A percentile compares a stretch with the other conserved stretches of the same genome.
These are phyloP conservation scores for Amylostereum areolatum DNA, from an alignment of 1,284 basidiomycete genomes.

Conservation along the genomic window DNA sequence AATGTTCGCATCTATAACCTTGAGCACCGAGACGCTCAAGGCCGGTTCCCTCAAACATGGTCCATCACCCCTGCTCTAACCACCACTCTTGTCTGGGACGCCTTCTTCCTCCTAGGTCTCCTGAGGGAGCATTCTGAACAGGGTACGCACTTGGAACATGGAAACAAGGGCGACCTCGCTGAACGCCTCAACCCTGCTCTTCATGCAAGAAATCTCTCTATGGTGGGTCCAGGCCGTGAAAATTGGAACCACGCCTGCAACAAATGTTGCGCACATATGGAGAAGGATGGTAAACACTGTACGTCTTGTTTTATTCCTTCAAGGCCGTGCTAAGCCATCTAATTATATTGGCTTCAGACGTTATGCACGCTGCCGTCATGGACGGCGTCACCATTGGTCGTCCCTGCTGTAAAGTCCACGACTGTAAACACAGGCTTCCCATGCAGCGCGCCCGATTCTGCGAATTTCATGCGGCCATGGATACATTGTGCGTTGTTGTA, in stretches of 20 bases:
- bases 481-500: constrained; percentile 10
- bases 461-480: constrained; percentile 6
- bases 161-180: not conserved
- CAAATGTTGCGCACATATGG: not conserved
- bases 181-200: not conserved
- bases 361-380: constrained; percentile 16
- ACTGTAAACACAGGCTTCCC: constrained; percentile 14
- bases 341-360: not conserved
- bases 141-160: not conserved
- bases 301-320: not conserved
- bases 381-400: constrained; percentile 27
- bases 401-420: constrained; percentile 23
- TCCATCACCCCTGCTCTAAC: not conserved
- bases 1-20: not conserved
- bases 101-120: not conserved
- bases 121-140: not conserved
- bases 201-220: not conserved
- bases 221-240: not conserved
- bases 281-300: not conserved
- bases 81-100: not conserved
- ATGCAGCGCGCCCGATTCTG: constrained; percentile 16
- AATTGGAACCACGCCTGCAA: constrained; percentile 1
- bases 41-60: not conserved
- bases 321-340: not conserved
- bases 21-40: not conserved